A percentile compares a stretch with the other conserved stretches of the same genome.
Conservation (phyloP, 2,329 filamentous ascomycete species). For the Aureobasidium sp. region DNA sequence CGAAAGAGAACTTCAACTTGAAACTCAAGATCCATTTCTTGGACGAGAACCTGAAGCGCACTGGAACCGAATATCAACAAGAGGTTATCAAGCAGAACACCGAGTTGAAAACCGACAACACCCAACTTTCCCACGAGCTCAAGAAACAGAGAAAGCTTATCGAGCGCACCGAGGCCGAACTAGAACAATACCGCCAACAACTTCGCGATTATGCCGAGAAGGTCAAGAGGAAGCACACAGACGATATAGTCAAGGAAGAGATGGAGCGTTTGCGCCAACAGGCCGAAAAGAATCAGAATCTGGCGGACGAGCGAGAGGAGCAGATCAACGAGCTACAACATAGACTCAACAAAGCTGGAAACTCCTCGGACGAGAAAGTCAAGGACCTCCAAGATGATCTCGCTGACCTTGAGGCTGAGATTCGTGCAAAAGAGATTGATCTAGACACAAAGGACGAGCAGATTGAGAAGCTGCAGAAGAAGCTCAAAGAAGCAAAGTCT, state of each 20-base stretch:
- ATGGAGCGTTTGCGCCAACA: slow-evolving; percentile 40
- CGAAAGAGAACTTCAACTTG: slow-evolving; percentile 96
- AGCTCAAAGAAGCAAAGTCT: slow-evolving; percentile 24
- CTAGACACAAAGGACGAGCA: slow-evolving; percentile 39
- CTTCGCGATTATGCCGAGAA: slow-evolving; percentile 76
- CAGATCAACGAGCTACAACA: slow-evolving; percentile 35
- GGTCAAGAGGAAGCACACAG: slow-evolving; percentile 61
- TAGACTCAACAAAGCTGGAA: slow-evolving; percentile 29
- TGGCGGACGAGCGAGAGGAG: slow-evolving; percentile 32
- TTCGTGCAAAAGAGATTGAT: slow-evolving; percentile 40
- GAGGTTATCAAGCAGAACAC: slow-evolving; percentile 88
- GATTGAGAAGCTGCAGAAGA: slow-evolving; percentile 38
- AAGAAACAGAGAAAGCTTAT: slow-evolving; percentile 79
- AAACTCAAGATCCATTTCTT: slow-evolving; percentile 97
- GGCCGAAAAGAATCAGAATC: slow-evolving; percentile 34
- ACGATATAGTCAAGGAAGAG: slow-evolving; percentile 59
- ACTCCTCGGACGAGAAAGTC: slow-evolving; percentile 21
- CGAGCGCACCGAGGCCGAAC: slow-evolving; percentile 70
- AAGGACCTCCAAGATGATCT: slow-evolving; percentile 40
- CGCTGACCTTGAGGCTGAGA: slow-evolving; percentile 38
- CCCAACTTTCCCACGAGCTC: slow-evolving; percentile 82
- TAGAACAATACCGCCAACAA: slow-evolving; percentile 75
- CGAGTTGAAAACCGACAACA: slow-evolving; percentile 84
- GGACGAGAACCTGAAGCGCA: slow-evolving; percentile 79
- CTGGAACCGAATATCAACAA: slow-evolving; percentile 83